Evolutionary conservation across 805 yeast genomes (phyloP).

Genomic region (Nakazawaea pomicola): DNA sequence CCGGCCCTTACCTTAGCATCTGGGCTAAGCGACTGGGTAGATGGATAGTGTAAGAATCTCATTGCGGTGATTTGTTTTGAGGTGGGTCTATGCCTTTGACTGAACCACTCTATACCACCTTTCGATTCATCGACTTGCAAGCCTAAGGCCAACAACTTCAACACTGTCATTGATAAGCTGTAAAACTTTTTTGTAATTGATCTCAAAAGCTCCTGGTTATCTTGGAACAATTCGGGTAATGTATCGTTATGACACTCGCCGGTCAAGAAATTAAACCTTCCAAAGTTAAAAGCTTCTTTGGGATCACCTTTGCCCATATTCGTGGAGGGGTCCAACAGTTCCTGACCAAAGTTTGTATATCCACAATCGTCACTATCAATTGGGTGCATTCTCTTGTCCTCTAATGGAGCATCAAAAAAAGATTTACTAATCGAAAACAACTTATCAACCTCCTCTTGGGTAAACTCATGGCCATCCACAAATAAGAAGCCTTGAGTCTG

Average conservation of each 20-base stretch:
- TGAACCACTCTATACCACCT: constrained; percentile 54
- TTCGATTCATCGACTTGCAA: constrained; percentile 46
- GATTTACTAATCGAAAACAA: constrained; percentile 30
- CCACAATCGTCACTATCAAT: constrained; percentile 53
- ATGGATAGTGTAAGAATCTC: constrained; percentile 64
- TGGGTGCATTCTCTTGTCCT: constrained; percentile 24
- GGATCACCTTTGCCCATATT: constrained; percentile 42
- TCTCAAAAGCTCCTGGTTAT: constrained; percentile 33
- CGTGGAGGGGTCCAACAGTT: constrained; percentile 32
- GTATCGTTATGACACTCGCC: constrained; percentile 34
- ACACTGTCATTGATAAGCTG: constrained; percentile 37
- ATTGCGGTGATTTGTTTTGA: constrained; percentile 56
- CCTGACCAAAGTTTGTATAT: constrained; percentile 52
- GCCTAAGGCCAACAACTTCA: constrained; percentile 53
- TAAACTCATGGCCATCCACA: constrained; percentile 48
- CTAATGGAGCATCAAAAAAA: constrained; percentile 33
- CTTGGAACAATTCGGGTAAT: constrained; percentile 47
- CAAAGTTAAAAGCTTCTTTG: constrained; percentile 64
- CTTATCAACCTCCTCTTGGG: constrained; percentile 34
- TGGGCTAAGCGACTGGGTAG: constrained; percentile 39
- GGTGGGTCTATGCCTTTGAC: constrained; percentile 44
- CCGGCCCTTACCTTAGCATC: constrained; percentile 63
- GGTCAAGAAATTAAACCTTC: constrained; percentile 40
- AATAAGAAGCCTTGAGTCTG: constrained; percentile 46
- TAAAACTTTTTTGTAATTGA: constrained; percentile 35